Evolutionary conservation across 1,139 yeast species (phyloP), one percentile per base, ranked within the genome.

Genomic region (Blastobotrys petasosporus): DNA sequence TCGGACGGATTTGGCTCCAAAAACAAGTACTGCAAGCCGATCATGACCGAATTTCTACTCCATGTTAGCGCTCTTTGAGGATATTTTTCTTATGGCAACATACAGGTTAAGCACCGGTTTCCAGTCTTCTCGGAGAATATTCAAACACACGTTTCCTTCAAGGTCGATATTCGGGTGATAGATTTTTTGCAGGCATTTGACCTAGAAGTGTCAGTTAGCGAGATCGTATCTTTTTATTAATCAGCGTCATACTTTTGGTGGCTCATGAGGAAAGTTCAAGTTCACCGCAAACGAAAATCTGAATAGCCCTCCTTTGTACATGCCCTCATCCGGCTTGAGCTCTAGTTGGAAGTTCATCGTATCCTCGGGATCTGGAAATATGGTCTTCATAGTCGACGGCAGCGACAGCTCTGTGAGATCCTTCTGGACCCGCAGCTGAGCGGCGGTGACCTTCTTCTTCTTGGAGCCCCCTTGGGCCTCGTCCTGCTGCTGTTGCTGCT

Each of bases 121-220:
- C 98, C 98, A 92, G 64, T 90, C 97, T 64, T 88, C 96, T 54
- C 97, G 71, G 51, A 92, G 70, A 38, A 92, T 88, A 62, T 92
- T 90, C 50, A 92, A 73, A 61, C 98, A 92, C 23, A 92, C 85
- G 60, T 88, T 90, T 1, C 98, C 98, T 41, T 85, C 83, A 23
- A 79, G 63, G 63, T 90, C 97, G 53, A 90, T 90, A 60, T 92
- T 92, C 5, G 98, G 98, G 62, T 92, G 98, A 65, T 85, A 92
- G 11, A 92, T 85, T 62, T 75, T 63, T 34, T 63, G 60, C 9
- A 56, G 45, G 44, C 67, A 63, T 42, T 62, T 62, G 38, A 62
- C 64, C 38, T 35, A 4, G 9, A 17, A 3, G 53, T 50, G 30
- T 5, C 11, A 8, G 28, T 35, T 25, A 33, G 49, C 38, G 17